Conservation (phyloP, 768 basidiomycete genomes). For the Chlorophyllum brunneum region DNA sequence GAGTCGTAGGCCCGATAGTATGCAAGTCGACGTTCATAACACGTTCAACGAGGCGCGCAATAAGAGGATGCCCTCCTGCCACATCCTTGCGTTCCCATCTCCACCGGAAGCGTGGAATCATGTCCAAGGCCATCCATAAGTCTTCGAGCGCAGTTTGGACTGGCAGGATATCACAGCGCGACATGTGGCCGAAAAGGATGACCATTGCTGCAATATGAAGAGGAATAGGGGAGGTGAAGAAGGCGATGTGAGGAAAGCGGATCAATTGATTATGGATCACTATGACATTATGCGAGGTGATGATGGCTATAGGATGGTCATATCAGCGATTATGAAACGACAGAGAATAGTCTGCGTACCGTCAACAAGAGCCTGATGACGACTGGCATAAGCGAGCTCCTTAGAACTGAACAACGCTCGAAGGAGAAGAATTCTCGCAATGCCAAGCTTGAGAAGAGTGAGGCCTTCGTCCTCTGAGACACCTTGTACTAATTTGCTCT, state of each 20-base stretch:
- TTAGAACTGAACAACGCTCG: slow-evolving; percentile 78
- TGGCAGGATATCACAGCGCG: slow-evolving; percentile 63
- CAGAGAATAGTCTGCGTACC: slow-evolving; percentile 41
- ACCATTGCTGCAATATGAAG: slow-evolving; percentile 91
- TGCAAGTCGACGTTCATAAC: slow-evolving; percentile 75
- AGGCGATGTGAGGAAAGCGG: slow-evolving; percentile 79
- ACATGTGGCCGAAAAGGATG: slow-evolving; percentile 85
- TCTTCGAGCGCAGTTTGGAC: slow-evolving; percentile 71
- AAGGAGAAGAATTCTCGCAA: slow-evolving; percentile 72
- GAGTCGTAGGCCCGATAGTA: slow-evolving; percentile 44
- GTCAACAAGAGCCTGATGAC: slow-evolving; percentile 72
- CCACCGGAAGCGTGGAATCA: slow-evolving; percentile 88
- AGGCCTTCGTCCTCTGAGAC: slow-evolving; percentile 81
- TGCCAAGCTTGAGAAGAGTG: slow-evolving; percentile 80
- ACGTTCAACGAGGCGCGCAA: slow-evolving; percentile 76
- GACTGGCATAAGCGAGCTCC: slow-evolving; percentile 59
- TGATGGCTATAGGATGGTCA: slow-evolving; percentile 50
- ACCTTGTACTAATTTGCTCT: slow-evolving; percentile 60
- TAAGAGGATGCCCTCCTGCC: slow-evolving; percentile 79
- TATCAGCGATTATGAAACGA: slow-evolving; percentile 1
- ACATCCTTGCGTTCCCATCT: slow-evolving; percentile 86
- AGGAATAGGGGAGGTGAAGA: slow-evolving; percentile 87
- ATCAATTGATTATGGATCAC: slow-evolving; percentile 82
- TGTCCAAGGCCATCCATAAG: slow-evolving; percentile 82
- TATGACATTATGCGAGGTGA: slow-evolving; percentile 85